Percentiles rank a stretch among this genome's conserved stretches.
These are phyloP conservation scores for Rhododendron mucronatum DNA, from an alignment of 148 eudicot genomes.

Conservation along the genomic window DNA sequence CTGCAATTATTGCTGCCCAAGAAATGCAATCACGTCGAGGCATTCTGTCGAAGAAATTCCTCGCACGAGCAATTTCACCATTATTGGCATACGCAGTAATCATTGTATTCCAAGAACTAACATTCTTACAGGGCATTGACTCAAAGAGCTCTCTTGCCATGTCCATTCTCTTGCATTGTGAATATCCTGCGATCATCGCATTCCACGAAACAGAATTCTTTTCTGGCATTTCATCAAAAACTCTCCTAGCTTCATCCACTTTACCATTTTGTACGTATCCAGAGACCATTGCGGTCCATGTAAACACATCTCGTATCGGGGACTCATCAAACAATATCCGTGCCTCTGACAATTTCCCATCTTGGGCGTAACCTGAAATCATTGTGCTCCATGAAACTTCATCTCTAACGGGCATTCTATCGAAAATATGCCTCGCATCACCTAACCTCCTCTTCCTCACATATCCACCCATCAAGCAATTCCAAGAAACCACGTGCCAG, in stretches of 20 bases:
- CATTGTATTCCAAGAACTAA: constrained; percentile 43
- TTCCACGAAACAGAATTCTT: constrained; percentile 41
- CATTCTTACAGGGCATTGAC: constrained; percentile 37
- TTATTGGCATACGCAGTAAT: constrained; percentile 32
- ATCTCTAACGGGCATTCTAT: constrained; percentile 40
- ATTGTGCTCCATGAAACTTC: constrained; percentile 53
- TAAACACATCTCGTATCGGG: constrained; percentile 44
- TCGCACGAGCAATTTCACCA: constrained; percentile 24
- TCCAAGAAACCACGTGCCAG: constrained; percentile 57
- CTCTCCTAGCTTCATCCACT: constrained; percentile 34
- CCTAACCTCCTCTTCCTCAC: constrained; percentile 42
- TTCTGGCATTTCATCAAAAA: constrained; percentile 45
- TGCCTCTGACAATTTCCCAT: constrained; percentile 35
- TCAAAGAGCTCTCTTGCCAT: constrained; percentile 34
- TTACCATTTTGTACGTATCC: constrained; percentile 43
- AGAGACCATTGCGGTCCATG: constrained; percentile 55
- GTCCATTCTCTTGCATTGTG: constrained; percentile 18
- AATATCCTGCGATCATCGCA: constrained; percentile 37
- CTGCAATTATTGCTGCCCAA: constrained; percentile 48
- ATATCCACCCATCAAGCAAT: constrained; percentile 53
- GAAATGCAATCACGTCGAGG: constrained; percentile 41
- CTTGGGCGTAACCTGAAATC: constrained; percentile 45
- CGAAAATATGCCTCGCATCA: constrained; percentile 40
- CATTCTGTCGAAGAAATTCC: constrained; percentile 30
- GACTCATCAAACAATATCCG: constrained; percentile 31